phyloP scores from a whole-genome alignment of 2,329 filamentous ascomycete species.

The Trichoderma sp. region DNA sequence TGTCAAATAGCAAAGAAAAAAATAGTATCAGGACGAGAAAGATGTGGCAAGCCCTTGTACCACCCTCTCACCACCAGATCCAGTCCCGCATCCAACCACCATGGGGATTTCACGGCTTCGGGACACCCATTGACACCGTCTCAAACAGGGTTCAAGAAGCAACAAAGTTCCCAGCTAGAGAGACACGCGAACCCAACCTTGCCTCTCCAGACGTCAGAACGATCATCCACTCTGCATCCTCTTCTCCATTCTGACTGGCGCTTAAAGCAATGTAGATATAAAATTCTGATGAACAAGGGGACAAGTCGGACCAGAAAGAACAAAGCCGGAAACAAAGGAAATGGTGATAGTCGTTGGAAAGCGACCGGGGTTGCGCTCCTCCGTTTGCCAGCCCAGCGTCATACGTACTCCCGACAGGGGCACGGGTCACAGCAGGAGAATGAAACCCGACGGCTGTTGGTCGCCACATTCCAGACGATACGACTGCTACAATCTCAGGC shows the following conservation, averaged over 20 bases:
- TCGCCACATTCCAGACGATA: background rate
- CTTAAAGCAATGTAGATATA: background rate
- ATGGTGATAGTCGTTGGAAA: slow-evolving; percentile 23
- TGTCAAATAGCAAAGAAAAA: background rate
- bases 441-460: slow-evolving; percentile 15
- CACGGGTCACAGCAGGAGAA: background rate
- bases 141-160: background rate
- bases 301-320: background rate
- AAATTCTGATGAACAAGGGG: background rate
- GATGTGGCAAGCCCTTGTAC: background rate
- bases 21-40: background rate
- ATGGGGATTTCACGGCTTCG: background rate
- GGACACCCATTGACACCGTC: too few species aligned
- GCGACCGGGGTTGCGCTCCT: background rate
- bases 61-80: background rate
- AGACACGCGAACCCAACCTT: background rate
- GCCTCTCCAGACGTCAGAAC: background rate
- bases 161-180: slow-evolving; percentile 3
- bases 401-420: background rate
- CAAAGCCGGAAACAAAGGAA: slow-evolving; percentile 5
- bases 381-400: background rate
- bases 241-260: background rate
- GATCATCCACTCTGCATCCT: background rate
- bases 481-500: too few species aligned
- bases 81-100: slow-evolving; percentile 7